Evolutionary conservation across 805 yeast genomes (phyloP).

Genomic region (Saccharomycopsis sp.): DNA sequence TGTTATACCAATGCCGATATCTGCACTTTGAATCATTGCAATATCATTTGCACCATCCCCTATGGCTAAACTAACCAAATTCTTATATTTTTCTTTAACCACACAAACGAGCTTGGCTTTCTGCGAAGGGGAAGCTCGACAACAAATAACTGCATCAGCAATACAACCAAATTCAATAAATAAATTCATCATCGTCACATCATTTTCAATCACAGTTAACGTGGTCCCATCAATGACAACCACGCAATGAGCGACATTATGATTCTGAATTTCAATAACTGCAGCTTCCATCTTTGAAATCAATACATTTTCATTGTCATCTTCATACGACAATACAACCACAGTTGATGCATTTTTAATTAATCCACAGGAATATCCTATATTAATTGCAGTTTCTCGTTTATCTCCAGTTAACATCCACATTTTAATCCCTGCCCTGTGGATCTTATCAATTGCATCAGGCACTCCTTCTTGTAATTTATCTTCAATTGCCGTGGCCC

Average conservation of each 20-base stretch:
- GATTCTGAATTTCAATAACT: constrained; percentile 61
- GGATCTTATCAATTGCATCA: constrained; percentile 83
- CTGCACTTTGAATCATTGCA: constrained; percentile 99
- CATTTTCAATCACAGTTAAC: constrained; percentile 61
- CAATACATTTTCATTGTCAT: constrained; percentile 51
- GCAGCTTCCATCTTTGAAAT: constrained; percentile 58
- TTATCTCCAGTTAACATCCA: constrained; percentile 99
- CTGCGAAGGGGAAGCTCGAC: constrained; percentile 96
- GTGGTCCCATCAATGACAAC: constrained; percentile 94
- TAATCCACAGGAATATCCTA: constrained; percentile 89
- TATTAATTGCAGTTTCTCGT: constrained; percentile 94
- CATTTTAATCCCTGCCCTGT: constrained; percentile 87
- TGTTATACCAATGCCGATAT: constrained; percentile 94
- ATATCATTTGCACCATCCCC: constrained; percentile 99
- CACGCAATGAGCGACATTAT: constrained; percentile 87
- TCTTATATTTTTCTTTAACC: constrained; percentile 63
- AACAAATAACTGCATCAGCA: constrained; percentile 86
- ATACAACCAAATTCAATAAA: constrained; percentile 81
- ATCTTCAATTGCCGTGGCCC: constrained; percentile 97
- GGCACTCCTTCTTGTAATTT: constrained; percentile 96
- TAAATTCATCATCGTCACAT: constrained; percentile 61
- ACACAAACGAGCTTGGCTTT: constrained; percentile 83
- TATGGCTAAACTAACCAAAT: constrained; percentile 82
- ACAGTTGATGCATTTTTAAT: constrained; percentile 92
- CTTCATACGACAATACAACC: constrained; percentile 50